Conservation (phyloP, 2,329 filamentous ascomycete species). For the Graphilbum fragrans region DNA sequence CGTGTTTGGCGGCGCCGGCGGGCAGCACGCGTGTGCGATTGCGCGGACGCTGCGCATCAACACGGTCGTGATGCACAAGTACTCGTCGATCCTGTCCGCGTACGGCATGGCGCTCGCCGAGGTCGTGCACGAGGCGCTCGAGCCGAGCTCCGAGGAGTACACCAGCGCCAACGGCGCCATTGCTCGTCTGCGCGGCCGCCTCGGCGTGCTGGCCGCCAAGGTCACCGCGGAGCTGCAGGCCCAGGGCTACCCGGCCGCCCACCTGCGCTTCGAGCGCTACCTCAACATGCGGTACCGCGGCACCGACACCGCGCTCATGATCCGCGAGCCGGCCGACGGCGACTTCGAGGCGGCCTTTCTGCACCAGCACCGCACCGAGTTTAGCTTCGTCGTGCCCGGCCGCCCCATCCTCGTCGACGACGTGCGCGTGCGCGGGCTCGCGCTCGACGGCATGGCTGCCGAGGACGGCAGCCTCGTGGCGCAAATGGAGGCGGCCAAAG, state of each 20-base stretch:
- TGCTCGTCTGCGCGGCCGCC: constrained; percentile 43
- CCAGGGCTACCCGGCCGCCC: constrained; percentile 47
- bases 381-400: constrained; percentile 57
- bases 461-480: neutral
- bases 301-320: constrained; percentile 83
- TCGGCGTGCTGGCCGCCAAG: neutral
- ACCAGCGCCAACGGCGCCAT: constrained; percentile 58
- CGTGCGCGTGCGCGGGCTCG: constrained; percentile 50
- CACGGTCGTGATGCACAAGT: constrained; percentile 57
- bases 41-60: constrained; percentile 54
- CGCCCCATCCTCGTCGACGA: constrained; percentile 62
- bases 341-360: constrained; percentile 52
- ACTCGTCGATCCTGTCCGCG: constrained; percentile 46
- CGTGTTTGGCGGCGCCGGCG: constrained; percentile 61
- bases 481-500: constrained; percentile 34
- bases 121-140: constrained; percentile 23
- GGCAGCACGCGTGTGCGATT: constrained; percentile 59
- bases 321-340: constrained; percentile 38
- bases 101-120: constrained; percentile 26
- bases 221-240: constrained; percentile 40
- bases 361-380: constrained; percentile 58
- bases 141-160: constrained; percentile 46
- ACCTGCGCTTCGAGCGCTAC: constrained; percentile 80
- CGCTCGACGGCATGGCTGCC: neutral
- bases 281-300: constrained; percentile 87